Conservation (phyloP, 164 flowering plant species). For the Tetracentron sinense region DNA sequence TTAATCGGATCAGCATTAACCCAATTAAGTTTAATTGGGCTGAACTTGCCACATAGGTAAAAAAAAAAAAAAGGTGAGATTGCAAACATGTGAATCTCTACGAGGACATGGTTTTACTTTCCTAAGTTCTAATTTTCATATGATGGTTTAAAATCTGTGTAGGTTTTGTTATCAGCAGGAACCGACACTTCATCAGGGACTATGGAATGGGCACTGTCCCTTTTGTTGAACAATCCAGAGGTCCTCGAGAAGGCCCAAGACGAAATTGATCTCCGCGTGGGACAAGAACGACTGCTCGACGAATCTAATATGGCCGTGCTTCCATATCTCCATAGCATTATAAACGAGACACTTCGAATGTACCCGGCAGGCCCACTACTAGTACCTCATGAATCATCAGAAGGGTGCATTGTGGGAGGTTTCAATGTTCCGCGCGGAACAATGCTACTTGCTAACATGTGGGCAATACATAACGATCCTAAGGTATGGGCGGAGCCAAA, state of each 20-base stretch:
- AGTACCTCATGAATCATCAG: not conserved
- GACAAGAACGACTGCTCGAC: not conserved
- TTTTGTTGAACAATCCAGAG: conserved; percentile 13
- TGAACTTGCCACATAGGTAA: too few relatives aligned
- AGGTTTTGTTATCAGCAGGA: conserved; percentile 13
- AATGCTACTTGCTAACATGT: not conserved
- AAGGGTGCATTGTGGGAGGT: not conserved
- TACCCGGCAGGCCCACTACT: not conserved
- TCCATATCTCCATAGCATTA: not conserved
- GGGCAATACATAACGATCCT: conserved; percentile 2
- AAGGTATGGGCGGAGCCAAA: not conserved
- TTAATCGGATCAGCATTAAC: too few relatives aligned
- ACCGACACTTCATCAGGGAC: conserved; percentile 12
- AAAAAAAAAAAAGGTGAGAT: too few relatives aligned
- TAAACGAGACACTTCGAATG: not conserved
- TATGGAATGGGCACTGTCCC: conserved; percentile 20
- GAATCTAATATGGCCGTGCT: not conserved
- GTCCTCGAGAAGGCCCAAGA: conserved; percentile 11
- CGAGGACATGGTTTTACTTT: too few relatives aligned
- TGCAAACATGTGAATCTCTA: too few relatives aligned
- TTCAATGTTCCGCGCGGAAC: not conserved
- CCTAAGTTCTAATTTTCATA: too few relatives aligned
- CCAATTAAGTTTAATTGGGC: too few relatives aligned
- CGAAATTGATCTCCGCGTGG: not conserved
- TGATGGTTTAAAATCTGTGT: not conserved